Percentiles rank a stretch among this genome's conserved stretches.
phyloP scores from a whole-genome alignment of 345 rosid species.

The Bruguiera parviflora region DNA sequence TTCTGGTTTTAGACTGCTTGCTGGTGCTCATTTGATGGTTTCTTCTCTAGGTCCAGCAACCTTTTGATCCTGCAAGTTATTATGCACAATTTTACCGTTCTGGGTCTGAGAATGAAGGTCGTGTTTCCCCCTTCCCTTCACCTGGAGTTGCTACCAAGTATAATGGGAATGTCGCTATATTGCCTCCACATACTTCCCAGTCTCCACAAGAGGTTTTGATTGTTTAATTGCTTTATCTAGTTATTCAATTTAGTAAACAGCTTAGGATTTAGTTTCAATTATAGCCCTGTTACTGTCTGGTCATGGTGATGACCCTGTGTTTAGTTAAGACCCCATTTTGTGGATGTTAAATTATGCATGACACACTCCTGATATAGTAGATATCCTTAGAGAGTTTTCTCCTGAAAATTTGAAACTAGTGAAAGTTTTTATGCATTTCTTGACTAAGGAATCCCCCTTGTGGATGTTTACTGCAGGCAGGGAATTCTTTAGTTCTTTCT shows the following conservation, averaged over 20 bases:
- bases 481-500: conserved; percentile 62
- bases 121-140: conserved; percentile 72
- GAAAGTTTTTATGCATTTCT: no score
- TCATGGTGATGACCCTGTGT: no score
- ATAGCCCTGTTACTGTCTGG: no score
- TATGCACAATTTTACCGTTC: conserved; percentile 77
- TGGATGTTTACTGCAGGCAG: conserved; percentile 49
- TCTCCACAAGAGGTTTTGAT: conserved; percentile 75
- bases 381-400: no score
- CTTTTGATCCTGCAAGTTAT: conserved; percentile 74
- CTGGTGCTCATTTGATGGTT: conserved; percentile 26
- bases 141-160: conserved; percentile 71
- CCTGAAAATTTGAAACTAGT: no score
- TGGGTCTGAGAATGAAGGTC: conserved; percentile 65
- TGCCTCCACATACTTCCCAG: conserved; percentile 75
- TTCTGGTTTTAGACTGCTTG: conserved; percentile 16
- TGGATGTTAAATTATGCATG: no score
- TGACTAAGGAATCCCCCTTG: no score
- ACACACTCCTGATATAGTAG: no score
- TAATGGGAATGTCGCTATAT: conserved; percentile 65
- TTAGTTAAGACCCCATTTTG: no score
- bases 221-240: conserved; percentile 8
- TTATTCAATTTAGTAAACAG: conserved; percentile 1
- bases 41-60: conserved; percentile 59
- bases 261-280: neutral